Base-by-base conservation (phyloP, 78 protist species). In the Tieghemostelium lacteum region DNA sequence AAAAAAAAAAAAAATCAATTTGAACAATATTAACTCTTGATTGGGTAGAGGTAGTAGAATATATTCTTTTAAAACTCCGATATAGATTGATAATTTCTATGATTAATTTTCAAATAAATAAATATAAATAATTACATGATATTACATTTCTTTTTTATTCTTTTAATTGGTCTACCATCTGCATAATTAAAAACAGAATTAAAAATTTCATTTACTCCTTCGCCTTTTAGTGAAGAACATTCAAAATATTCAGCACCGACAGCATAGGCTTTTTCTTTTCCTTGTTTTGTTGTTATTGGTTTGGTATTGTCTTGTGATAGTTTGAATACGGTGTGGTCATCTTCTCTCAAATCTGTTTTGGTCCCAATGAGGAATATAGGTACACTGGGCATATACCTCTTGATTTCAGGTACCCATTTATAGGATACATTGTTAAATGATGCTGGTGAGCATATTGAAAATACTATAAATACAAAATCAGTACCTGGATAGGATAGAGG, bases 201-300 rank as follows among this genome's bases (percentile, higher is more conserved):
- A 7, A 71, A 71, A 54, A 63, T 75, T 20, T 36, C 34, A 16
- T 64, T 64, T 16, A 78, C 31, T 26, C 67, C 87, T 28, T 72
- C 26, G 70, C 92, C 98, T n/a, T 96, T 97, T 26, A 93, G 69
- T 17, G 99, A 98, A 0, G 98, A 95, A 94, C 98, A 97, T 61
- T 97, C 98, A 39, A 97, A 17, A 85, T 97, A 96, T 37, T 78
- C 70, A 2, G 86, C 91, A 63, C 34, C 52, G 58, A 92, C 80
- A 55, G 70, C 95, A 39, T 78, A 63, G 70, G 63, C 75, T 78
- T 75, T 76, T 62, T 36, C 69, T 14, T 67, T 31, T 33, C 87
- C 87, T 55, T 77, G 85, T 50, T 91, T 85, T 33, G 60, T 39
- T n/a, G 88, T 55, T 19, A 91, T 37, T 65, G 94, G 94, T 50